Evolutionary conservation across 306 rosid genomes (phyloP).

Genomic region (Phaseolus lunatus): DNA sequence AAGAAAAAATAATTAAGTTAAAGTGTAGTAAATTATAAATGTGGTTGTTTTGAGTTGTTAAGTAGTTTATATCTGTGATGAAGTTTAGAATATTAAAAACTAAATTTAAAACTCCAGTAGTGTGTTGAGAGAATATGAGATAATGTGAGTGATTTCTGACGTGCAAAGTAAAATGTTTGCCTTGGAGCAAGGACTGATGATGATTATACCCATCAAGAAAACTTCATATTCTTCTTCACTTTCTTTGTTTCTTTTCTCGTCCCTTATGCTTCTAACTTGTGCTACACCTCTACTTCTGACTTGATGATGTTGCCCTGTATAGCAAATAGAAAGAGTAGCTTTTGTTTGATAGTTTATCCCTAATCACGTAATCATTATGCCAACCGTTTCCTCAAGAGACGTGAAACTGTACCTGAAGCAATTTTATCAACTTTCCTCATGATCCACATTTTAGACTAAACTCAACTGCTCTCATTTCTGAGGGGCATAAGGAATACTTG

Average conservation of each 20-base stretch:
- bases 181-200: slow-evolving; percentile 16
- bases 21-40: no score
- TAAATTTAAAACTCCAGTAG: no score
- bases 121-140: no score
- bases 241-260: slow-evolving; percentile 24
- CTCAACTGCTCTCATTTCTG: neutral
- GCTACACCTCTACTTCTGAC: slow-evolving; percentile 5
- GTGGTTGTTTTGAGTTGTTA: no score
- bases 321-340: slow-evolving; percentile 22
- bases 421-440: neutral
- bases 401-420: slow-evolving; percentile 29
- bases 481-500: neutral
- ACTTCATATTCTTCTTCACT: slow-evolving; percentile 12
- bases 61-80: no score
- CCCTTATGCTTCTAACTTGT: neutral
- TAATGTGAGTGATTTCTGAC: no score
- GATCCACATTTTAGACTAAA: neutral
- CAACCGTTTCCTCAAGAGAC: slow-evolving; percentile 31
- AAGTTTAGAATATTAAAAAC: no score
- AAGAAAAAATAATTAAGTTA: no score
- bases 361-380: slow-evolving; percentile 42
- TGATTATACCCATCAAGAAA: slow-evolving; percentile 36
- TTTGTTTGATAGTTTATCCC: slow-evolving; percentile 24
- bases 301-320: neutral
- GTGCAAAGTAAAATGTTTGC: neutral